A percentile compares a stretch with the other conserved stretches of the same genome.
phyloP scores from a whole-genome alignment of 176 grass and related monocot species.

The Carex cristatella region DNA sequence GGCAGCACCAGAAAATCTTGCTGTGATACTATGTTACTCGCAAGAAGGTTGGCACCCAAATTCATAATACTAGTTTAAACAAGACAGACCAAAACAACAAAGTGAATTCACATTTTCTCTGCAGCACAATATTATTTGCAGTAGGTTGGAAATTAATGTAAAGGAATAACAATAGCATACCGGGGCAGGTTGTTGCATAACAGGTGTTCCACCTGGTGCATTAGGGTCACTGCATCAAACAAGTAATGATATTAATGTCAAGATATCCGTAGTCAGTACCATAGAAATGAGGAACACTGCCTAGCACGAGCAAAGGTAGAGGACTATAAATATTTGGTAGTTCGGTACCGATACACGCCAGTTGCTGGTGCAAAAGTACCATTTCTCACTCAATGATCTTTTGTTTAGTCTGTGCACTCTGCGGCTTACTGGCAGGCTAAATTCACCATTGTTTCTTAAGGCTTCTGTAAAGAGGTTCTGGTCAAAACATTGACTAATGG shows the following conservation, averaged over 20 bases:
- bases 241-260: constrained; percentile 5
- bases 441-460: background rate
- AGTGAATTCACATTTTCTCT: background rate
- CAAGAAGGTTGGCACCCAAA: background rate
- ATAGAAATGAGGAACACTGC: background rate
- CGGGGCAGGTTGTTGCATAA: constrained; percentile 89
- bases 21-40: background rate
- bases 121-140: background rate
- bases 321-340: background rate
- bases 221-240: constrained; percentile 72
- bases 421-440: background rate
- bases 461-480: background rate
- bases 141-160: background rate
- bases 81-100: background rate
- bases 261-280: background rate
- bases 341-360: background rate
- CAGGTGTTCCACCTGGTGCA: constrained; percentile 93
- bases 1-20: background rate
- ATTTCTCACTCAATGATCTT: background rate
- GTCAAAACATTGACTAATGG: background rate
- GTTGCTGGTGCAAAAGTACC: background rate
- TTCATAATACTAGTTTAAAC: background rate
- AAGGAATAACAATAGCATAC: constrained; percentile 39
- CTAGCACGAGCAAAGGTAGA: background rate
- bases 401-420: background rate